Conservation (phyloP, 2,329 filamentous ascomycete genomes). For the Lachnellula willkommii region DNA sequence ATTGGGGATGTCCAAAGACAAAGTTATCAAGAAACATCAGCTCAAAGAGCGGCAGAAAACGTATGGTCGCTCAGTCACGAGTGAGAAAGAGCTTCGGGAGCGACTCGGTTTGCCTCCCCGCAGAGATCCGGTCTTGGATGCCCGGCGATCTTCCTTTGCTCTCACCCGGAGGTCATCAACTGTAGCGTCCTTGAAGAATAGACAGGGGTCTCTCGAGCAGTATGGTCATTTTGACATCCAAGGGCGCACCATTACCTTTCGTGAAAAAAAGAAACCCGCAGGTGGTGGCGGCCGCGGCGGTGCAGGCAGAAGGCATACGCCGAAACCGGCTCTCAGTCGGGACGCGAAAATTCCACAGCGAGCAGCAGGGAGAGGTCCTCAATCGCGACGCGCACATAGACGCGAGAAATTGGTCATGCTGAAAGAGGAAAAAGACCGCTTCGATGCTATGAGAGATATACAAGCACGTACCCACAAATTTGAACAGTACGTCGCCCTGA, state of each 20-base stretch:
- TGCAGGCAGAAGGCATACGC: conserved; percentile 16
- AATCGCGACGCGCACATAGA: conserved; percentile 11
- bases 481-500: conserved; percentile 56
- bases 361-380: conserved; percentile 7
- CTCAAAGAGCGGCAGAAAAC: conserved; percentile 49
- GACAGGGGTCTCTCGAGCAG: conserved; percentile 23
- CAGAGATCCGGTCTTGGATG: conserved; percentile 7
- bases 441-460: conserved; percentile 61
- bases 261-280: conserved; percentile 21
- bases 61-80: conserved; percentile 48
- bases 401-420: conserved; percentile 47
- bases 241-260: conserved; percentile 33
- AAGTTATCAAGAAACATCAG: conserved; percentile 56
- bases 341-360: conserved; percentile 25
- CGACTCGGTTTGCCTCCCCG: conserved; percentile 33
- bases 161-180: conserved; percentile 9
- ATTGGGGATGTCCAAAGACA: conserved; percentile 53
- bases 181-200: conserved; percentile 27
- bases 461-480: conserved; percentile 51
- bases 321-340: conserved; percentile 16
- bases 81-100: conserved; percentile 43
- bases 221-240: conserved; percentile 34
- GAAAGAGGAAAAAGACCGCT: conserved; percentile 53
- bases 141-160: conserved; percentile 4
- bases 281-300: conserved; percentile 26